Conservation (phyloP, 75 land plant species). For the Azolla pinnata region DNA sequence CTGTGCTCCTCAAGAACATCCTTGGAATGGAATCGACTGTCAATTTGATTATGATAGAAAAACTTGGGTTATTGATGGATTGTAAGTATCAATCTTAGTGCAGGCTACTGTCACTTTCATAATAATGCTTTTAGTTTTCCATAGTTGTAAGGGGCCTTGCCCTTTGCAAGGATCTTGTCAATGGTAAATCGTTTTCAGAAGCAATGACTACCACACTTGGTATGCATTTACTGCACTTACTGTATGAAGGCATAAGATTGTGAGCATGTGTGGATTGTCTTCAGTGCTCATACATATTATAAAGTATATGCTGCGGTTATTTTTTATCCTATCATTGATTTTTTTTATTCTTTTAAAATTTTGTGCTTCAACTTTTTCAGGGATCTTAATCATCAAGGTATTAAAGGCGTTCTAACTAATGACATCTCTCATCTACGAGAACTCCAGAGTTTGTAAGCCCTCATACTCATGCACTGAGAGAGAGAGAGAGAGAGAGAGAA, state of each 20-base stretch:
- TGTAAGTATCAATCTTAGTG: conserved; percentile 40
- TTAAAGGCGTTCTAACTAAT: conserved; percentile 57
- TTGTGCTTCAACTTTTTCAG: conserved; percentile 25
- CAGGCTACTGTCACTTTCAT: not conserved
- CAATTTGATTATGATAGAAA: conserved; percentile 28
- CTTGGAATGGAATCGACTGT: conserved; percentile 91
- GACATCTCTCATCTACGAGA: conserved; percentile 47
- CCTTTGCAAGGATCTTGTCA: not conserved
- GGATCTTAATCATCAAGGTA: conserved; percentile 84
- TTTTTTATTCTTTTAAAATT: not conserved
- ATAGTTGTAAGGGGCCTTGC: not conserved
- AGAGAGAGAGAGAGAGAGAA: conserved; percentile 1
- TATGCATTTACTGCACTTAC: not conserved
- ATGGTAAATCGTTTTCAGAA: not conserved
- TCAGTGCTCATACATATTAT: not conserved
- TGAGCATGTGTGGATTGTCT: not conserved
- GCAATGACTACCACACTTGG: not conserved
- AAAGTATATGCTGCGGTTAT: not conserved
- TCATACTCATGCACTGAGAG: not conserved
- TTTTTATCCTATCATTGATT: not conserved
- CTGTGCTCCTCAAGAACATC: conserved; percentile 91
- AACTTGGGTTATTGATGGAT: conserved; percentile 78
- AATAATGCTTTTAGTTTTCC: not conserved
- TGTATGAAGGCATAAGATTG: not conserved
- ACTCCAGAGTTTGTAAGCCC: conserved; percentile 65